These are phyloP conservation scores for Coprinopsis cinerea DNA, from an alignment of 768 basidiomycete genomes.

Conservation along the genomic window DNA sequence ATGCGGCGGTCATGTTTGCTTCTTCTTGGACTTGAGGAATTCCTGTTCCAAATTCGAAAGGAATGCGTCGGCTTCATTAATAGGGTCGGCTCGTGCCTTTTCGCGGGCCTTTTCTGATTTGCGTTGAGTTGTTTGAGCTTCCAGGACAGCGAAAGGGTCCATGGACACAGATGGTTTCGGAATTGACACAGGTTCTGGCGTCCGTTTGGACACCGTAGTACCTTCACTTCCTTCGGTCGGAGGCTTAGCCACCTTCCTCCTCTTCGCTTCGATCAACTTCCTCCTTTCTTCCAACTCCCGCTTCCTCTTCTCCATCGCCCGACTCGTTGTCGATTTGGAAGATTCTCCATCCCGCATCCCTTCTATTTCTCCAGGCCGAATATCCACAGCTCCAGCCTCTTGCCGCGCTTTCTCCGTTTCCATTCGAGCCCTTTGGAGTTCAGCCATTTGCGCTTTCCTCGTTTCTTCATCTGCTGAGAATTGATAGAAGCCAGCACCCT, in stretches of 20 bases:
- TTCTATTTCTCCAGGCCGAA: conserved; percentile 67
- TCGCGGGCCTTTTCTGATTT: conserved; percentile 17
- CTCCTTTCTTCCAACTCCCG: conserved; percentile 66
- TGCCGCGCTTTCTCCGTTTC: conserved; percentile 65
- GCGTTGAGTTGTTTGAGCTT: conserved; percentile 28
- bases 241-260: conserved; percentile 41
- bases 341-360: conserved; percentile 52
- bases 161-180: conserved; percentile 11
- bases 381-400: conserved; percentile 55
- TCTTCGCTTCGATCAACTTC: conserved; percentile 58
- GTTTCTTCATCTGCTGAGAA: conserved; percentile 84
- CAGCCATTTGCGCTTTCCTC: conserved; percentile 77
- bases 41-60: conserved; percentile 62
- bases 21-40: conserved; percentile 33
- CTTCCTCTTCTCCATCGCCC: conserved; percentile 69
- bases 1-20: conserved; percentile 19
- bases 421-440: conserved; percentile 55
- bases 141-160: conserved; percentile 50
- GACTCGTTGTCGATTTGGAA: conserved; percentile 31
- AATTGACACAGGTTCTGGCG: neutral
- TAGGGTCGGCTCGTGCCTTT: conserved; percentile 9
- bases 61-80: conserved; percentile 54
- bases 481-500: conserved; percentile 89
- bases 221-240: conserved; percentile 11
- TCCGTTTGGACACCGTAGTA: conserved; percentile 1